Conservation (phyloP, 305 asterid genomes). For the Solanum hybrid region DNA sequence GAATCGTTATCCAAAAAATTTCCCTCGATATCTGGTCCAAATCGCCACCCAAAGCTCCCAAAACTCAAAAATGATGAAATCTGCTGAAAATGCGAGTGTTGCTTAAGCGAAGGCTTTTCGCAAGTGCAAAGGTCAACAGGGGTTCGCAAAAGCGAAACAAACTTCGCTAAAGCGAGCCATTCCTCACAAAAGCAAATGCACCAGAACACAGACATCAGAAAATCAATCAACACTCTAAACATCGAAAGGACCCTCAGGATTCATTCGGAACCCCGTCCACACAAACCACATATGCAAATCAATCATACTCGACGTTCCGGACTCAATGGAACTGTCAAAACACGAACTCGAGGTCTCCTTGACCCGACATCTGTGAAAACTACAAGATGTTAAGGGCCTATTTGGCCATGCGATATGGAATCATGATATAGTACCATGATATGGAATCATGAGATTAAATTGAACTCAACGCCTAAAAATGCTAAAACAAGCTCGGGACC, state of each 20-base stretch:
- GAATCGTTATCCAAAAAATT: too few species aligned
- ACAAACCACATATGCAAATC: background rate
- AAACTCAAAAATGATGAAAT: too few species aligned
- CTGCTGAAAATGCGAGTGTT: too few species aligned
- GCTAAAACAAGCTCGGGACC: background rate
- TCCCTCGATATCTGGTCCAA: too few species aligned
- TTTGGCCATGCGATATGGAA: too few species aligned
- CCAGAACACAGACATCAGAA: background rate
- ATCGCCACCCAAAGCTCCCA: too few species aligned
- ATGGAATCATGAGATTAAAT: too few species aligned
- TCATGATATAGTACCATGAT: too few species aligned
- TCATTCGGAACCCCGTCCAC: background rate
- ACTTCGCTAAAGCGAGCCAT: background rate
- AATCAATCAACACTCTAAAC: background rate
- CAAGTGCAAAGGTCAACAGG: background rate
- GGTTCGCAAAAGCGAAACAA: background rate
- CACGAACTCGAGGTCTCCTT: background rate
- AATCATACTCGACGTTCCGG: background rate
- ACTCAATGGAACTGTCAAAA: background rate
- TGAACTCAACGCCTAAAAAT: background rate
- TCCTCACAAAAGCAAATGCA: background rate
- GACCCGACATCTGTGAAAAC: background rate
- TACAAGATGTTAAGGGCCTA: background rate
- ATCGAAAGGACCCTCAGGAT: background rate
- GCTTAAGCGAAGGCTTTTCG: background rate